Base-by-base conservation (phyloP, 2,329 filamentous ascomycete species). In the Exophiala xenobiotica region DNA sequence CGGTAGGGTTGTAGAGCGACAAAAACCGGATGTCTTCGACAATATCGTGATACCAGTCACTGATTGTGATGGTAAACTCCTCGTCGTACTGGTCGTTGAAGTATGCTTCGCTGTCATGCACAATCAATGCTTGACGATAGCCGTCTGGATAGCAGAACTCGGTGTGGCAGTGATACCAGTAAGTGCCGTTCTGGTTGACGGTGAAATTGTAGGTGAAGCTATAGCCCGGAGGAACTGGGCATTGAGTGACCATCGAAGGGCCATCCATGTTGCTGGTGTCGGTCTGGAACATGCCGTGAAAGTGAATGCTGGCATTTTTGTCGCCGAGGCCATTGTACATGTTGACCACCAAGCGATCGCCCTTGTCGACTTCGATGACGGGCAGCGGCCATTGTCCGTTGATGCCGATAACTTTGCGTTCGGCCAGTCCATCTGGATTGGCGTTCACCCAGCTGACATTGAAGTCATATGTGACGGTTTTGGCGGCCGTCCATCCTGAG, bases 371-470 rank as follows among this genome's bases (percentile, higher is more conserved):
- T 18, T 72, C 65, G 7, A 74, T 63, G 41, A 66, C 61, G 82
- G 88, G 88, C 46, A 87, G 78, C 1, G 88, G 88, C 85, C 87
- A 90, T 70, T 84, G 67, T 3, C 80, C 81, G 63, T 93, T 92
- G 71, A 93, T 86, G 39, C 86, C 87, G 64, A 92, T 88, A 3
- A 80, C 79, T n/a, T 82, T 77, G 24, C 87, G 78, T 31, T 79
- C 74, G 53, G 78, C 77, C 6, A 76, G 72, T 18, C 83, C 84
- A 70, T 92, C 88, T 0, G 88, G 88, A 61, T 87, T 86, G 26
- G 84, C 80, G 35, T 70, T 78, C 8, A 88, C 81, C 87, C 87
- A 90, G 51, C 78, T 80, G 57, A 89, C 75, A 61, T 84, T 81
- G 71, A 86, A 89, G 66, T 88, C 75, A 63, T 85, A 80, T 22